Evolutionary conservation across 1,139 yeast species (phyloP), one percentile per base, ranked within the genome.

Genomic region (Meyerozyma sp.): DNA sequence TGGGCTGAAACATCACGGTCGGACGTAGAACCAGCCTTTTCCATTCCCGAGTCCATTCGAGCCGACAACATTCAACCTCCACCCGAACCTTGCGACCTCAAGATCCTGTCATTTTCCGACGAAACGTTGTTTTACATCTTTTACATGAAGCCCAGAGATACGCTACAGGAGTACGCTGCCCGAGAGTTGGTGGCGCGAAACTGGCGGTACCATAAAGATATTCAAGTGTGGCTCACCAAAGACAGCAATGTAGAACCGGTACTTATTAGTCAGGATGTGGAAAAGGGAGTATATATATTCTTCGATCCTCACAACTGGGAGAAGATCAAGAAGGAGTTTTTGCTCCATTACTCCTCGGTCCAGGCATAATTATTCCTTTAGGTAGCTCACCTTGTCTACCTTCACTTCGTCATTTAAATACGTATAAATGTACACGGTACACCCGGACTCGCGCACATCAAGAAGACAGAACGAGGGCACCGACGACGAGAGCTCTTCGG

Each of bases 231-330:
- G 98, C 70, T 94, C 48, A 93, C 98, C 13, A 94, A 93, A 64
- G 97, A 91, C 57, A 88, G 96, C 35, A 79, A 82, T 55, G 82
- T 84, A 49, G 98, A 93, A 61, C 97, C 98, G 0, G 79, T 88
- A 13, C 84, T 84, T 53, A 90, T 89, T 44, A 81, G 89, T 27
- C 85, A 83, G 43, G 87, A 86, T 50, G 90, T 93, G 41, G 98
- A 94, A 65, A 81, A 93, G 50, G 98, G 98, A 2, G 84, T 91
- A n/a, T 94, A 93, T 62, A 84, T 91, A 39, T 93, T 94, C 62
- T 94, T 94, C 62, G 98, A 94, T 59, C 98, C 98, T 5, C 89
- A 84, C 52, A 81, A 86, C 48, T 94, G 99, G 99, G 96, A 89
- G 57, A 88, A 89, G 66, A 90, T 93, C 52, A 90, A 87, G 57